Base-by-base conservation (phyloP, 768 basidiomycete species). In the Hygrophoropsis aurantiaca region DNA sequence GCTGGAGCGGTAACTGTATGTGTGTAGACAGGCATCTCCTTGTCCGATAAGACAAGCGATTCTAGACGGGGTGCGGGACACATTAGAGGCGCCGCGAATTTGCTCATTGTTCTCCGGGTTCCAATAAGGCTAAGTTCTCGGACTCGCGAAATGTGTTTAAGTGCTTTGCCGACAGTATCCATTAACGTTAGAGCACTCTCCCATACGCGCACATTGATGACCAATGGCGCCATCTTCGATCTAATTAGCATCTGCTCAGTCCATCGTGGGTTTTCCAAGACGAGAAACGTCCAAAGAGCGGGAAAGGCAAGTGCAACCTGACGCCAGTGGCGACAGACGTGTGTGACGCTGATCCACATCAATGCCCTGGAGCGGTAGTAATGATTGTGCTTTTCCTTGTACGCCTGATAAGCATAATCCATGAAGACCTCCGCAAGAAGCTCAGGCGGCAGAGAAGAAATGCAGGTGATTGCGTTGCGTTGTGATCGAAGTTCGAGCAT, bases 171-270 rank as follows among this genome's bases (percentile, higher is more conserved):
- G 71, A 70, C 10, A 59, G 68, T 13, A 61, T 63, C 8, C 58
- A n/a, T 46, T 45, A 54, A 64, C 27, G 55, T 46, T 33, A 62
- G 35, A 49, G 57, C 4, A 65, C n/a, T n/a, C n/a, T n/a, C n/a
- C n/a, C 62, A 20, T 55, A 56, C 6, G 50, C 52, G 41, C 61
- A 42, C 23, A 26, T 42, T 15, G 25, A 64, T 40, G 26, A 47
- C 48, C 34, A 64, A 36, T 25, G 67, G 62, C 13, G 68, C 68
- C 58, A 59, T 68, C 53, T 74, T 77, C 3, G 78, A 79, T 18
- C 77, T 66, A 27, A 56, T 58, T 20, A 79, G 50, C 65, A 78
- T 71, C 53, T 74, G 74, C 43, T 69, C 60, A 15, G 65, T 67
- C 70, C 71, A 74, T 25, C 50, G 53, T 9, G 60, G 63, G 20